Conservation (phyloP, 345 rosid genomes). For the Citrus inodora region DNA sequence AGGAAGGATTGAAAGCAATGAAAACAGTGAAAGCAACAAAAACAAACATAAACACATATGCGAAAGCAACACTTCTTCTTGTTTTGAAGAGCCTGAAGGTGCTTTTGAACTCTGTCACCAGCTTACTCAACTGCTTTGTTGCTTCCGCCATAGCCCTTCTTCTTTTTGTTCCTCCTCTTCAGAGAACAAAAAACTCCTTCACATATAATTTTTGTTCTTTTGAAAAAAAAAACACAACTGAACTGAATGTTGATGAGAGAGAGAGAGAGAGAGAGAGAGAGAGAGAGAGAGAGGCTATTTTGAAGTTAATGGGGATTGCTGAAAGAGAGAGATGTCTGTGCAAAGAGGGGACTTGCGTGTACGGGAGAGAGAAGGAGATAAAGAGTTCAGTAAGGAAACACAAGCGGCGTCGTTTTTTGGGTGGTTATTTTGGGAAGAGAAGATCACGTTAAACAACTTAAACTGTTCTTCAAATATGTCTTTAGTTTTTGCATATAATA, state of each 20-base stretch:
- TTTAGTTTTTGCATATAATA: neutral
- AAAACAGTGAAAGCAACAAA: conserved; percentile 65
- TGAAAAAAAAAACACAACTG: neutral
- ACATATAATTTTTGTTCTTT: neutral
- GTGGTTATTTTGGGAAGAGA: too few relatives aligned
- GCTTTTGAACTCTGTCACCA: conserved; percentile 39
- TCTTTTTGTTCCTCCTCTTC: too few relatives aligned
- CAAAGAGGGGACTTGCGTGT: neutral
- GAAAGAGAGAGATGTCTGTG: neutral
- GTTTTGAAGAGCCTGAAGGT: conserved; percentile 44
- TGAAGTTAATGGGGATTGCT: neutral
- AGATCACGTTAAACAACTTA: neutral
- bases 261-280: neutral
- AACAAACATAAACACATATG: conserved; percentile 59
- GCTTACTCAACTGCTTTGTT: conserved; percentile 39
- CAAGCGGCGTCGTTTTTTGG: neutral
- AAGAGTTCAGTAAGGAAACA: neutral
- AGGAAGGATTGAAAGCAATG: conserved; percentile 65
- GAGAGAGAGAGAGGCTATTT: neutral
- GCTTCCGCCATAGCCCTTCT: conserved; percentile 50
- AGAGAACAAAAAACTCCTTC: neutral
- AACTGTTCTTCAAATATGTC: neutral
- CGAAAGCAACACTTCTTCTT: conserved; percentile 50
- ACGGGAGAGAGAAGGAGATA: neutral
- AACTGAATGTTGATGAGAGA: neutral